Conservation (phyloP, 352 stramenopile species). For the Plasmopara muralis region DNA sequence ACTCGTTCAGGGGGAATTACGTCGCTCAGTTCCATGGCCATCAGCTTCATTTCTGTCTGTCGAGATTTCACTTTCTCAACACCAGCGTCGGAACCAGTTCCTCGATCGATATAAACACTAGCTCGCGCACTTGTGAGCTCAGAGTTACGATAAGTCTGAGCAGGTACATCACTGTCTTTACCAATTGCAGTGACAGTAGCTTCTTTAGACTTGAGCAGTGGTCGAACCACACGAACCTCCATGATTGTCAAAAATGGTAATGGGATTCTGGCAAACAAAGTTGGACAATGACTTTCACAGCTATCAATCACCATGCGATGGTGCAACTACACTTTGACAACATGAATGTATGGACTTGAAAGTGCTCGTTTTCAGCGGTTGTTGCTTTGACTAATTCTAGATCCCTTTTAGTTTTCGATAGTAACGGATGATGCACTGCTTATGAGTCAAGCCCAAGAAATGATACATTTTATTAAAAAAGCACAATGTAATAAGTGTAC, state of each 20-base stretch:
- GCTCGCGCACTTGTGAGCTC: slow-evolving; percentile 20
- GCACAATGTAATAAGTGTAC: slow-evolving; percentile 5
- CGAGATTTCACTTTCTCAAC: slow-evolving; percentile 10
- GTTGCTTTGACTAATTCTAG: not conserved
- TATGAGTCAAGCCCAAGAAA: slow-evolving; percentile 7
- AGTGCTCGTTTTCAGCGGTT: not conserved
- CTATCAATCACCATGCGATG: slow-evolving; percentile 4
- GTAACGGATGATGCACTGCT: slow-evolving; percentile 10
- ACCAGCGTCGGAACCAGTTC: slow-evolving; percentile 13
- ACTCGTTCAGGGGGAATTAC: slow-evolving; percentile 23
- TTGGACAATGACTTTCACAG: slow-evolving; percentile 15
- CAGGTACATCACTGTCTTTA: slow-evolving; percentile 1
- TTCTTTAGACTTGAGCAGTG: slow-evolving; percentile 13
- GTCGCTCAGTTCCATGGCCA: slow-evolving; percentile 35
- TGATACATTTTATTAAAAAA: slow-evolving; percentile 26
- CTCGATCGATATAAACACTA: slow-evolving; percentile 14
- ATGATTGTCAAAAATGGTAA: slow-evolving; percentile 2
- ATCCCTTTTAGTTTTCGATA: not conserved
- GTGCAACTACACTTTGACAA: not conserved
- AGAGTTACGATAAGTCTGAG: slow-evolving; percentile 14
- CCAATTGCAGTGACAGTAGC: not conserved
- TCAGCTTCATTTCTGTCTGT: slow-evolving; percentile 60
- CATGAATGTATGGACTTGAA: too few species aligned
- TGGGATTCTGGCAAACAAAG: slow-evolving; percentile 5
- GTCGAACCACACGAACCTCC: slow-evolving; percentile 21